Evolutionary conservation across 2,329 filamentous ascomycete species (phyloP), one percentile per base, ranked within the genome.

Genomic region (Exophiala aquamarina): DNA sequence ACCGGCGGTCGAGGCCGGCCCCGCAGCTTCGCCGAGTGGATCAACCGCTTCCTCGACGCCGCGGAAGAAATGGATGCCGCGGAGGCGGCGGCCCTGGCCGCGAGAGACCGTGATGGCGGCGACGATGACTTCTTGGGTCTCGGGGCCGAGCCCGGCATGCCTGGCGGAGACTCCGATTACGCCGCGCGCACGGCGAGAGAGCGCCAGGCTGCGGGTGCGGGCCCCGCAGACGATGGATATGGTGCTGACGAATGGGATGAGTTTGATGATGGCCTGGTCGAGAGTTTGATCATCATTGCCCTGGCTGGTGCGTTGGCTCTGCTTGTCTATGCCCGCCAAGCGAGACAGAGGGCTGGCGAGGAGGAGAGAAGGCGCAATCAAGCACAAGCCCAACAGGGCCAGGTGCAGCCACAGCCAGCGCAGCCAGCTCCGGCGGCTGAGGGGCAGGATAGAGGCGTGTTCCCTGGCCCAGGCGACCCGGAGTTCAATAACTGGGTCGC

Each of bases 1-100:
- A 31, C 10, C 20, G 23, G 58, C 90, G 87, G 81, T 49, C 74
- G 77, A 1, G 83, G 78, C 63, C 86, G 89, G 57, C 78, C 87
- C 36, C 87, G 87, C 74, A 89, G 88, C 0, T 74, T 95, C 15
- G 79, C 78, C 17, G 90, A 97, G 66, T 97, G 91, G 91, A 76
- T 96, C 43, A 79, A 79, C 51, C 87, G 91, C 50, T 96, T 96
- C 63, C 74, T 95, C 21, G 82, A 88, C 50, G 79, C 86, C 41
- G 81, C 88, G 48, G 73, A 79, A 40, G 73, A 86, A 47, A 80
- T 87, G 52, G 72, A 78, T 44, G 70, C 76, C 28, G 79, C 79
- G 58, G 86, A 89, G 47, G 79, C 84, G 34, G 76, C 77, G 19
- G 77, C 79, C 3, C 60, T 73, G 47, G 41, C 48, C 3, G 23